These are phyloP conservation scores for Endocalyx cinctus DNA, from an alignment of 2,329 filamentous ascomycete genomes.

Conservation along the genomic window DNA sequence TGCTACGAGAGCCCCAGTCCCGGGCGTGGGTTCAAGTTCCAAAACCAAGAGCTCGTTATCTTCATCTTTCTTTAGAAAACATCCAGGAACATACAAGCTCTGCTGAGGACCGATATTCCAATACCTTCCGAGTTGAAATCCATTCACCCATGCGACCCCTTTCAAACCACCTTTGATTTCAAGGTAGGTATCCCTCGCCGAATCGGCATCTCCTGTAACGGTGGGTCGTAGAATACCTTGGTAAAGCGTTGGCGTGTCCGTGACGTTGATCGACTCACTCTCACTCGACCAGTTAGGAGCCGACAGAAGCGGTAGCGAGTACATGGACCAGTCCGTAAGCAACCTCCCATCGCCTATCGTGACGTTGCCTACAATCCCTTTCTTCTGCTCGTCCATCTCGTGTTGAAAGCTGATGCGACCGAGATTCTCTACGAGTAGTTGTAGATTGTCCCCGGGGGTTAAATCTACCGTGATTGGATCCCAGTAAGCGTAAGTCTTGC, in stretches of 20 bases:
- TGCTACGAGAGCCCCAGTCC: neutral
- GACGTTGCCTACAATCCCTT: constrained; percentile 37
- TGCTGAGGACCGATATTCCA: constrained; percentile 40
- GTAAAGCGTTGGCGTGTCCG: constrained; percentile 10
- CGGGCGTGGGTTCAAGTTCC: constrained; percentile 30
- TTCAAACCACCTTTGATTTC: constrained; percentile 31
- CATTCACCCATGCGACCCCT: constrained; percentile 38
- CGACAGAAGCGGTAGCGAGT: constrained; percentile 25
- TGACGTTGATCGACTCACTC: neutral
- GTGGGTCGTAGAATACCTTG: constrained; percentile 16
- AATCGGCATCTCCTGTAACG: constrained; percentile 4
- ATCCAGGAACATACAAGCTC: constrained; percentile 34
- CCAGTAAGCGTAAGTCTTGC: constrained; percentile 34
- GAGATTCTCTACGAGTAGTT: constrained; percentile 40
- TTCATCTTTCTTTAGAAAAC: constrained; percentile 21
- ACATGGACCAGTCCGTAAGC: constrained; percentile 31
- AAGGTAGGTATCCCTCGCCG: constrained; percentile 24
- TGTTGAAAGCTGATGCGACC: constrained; percentile 38
- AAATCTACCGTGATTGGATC: constrained; percentile 30
- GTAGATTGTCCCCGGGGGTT: constrained; percentile 29
- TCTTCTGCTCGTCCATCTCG: constrained; percentile 32
- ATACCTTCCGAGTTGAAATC: constrained; percentile 35
- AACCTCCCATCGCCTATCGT: constrained; percentile 23
- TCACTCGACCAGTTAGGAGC: too few relatives aligned
- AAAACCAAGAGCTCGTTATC: constrained; percentile 33